Evolutionary conservation across 176 grass and related monocot species (phyloP).

Genomic region (Carex kokanica): DNA sequence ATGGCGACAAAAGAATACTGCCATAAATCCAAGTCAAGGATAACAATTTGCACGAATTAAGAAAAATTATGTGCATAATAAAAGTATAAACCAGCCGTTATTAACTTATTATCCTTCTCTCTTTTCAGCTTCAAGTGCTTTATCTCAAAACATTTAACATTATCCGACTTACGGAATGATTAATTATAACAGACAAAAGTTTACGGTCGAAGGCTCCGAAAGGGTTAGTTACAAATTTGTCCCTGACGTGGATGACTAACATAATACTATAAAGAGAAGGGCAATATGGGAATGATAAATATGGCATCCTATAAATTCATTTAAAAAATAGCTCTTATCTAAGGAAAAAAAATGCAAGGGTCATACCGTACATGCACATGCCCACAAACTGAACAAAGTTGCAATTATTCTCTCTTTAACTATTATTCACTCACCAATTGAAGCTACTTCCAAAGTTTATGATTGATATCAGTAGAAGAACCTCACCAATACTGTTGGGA

Average conservation of each 20-base stretch:
- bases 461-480: background rate
- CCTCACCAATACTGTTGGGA: background rate
- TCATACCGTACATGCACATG: background rate
- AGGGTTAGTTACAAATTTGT: background rate
- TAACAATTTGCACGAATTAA: background rate
- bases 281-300: background rate
- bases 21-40: conserved; percentile 20
- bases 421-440: background rate
- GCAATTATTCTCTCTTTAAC: background rate
- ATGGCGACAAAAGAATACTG: conserved; percentile 27
- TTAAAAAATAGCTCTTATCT: background rate
- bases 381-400: background rate
- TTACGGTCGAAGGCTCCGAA: background rate
- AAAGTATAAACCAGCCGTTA: background rate
- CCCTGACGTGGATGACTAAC: background rate
- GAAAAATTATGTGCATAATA: conserved; percentile 2
- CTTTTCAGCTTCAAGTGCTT: background rate
- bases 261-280: background rate
- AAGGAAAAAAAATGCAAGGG: background rate
- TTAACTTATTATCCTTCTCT: background rate
- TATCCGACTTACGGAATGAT: background rate
- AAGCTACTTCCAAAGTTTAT: background rate
- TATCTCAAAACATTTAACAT: background rate
- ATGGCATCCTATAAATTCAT: background rate
- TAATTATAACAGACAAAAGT: background rate